These are phyloP conservation scores for Microdochium nivale DNA, from an alignment of 2,329 filamentous ascomycete species.

Conservation along the genomic window DNA sequence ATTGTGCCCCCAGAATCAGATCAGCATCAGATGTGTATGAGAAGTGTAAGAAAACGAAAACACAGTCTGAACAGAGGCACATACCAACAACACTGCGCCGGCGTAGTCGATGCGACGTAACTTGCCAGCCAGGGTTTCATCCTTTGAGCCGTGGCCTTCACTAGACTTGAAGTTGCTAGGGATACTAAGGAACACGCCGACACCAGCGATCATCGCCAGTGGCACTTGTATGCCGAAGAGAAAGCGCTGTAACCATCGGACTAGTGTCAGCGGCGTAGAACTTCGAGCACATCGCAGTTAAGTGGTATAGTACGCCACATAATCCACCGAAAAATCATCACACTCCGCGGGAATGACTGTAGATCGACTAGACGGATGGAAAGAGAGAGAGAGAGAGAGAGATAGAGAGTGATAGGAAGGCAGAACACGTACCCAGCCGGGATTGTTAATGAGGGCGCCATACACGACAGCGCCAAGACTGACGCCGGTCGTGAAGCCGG, in stretches of 20 bases:
- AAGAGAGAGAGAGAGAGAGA: neutral
- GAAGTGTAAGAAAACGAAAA: neutral
- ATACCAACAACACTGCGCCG: slow-evolving; percentile 58
- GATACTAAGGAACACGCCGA: slow-evolving; percentile 56
- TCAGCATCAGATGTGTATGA: no score
- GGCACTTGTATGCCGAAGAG: slow-evolving; percentile 69
- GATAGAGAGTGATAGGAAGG: neutral
- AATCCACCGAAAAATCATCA: neutral
- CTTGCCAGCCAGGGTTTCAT: slow-evolving; percentile 37
- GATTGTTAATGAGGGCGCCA: slow-evolving; percentile 50
- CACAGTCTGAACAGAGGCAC: slow-evolving; percentile 9
- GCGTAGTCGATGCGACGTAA: slow-evolving; percentile 65
- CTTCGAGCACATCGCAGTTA: neutral
- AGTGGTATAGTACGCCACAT: no score
- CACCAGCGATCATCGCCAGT: slow-evolving; percentile 49
- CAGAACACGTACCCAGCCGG: slow-evolving; percentile 57
- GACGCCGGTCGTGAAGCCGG: slow-evolving; percentile 63
- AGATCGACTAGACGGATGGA: no score
- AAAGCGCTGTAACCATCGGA: slow-evolving; percentile 42
- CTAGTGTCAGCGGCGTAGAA: slow-evolving; percentile 1
- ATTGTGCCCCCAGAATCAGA: no score
- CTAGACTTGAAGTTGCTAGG: slow-evolving; percentile 32
- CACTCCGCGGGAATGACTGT: no score
- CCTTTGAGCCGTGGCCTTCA: slow-evolving; percentile 21
- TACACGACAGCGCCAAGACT: slow-evolving; percentile 64